Evolutionary conservation across 1,284 basidiomycete species (phyloP).

Genomic region (Malassezia sympodialis): DNA sequence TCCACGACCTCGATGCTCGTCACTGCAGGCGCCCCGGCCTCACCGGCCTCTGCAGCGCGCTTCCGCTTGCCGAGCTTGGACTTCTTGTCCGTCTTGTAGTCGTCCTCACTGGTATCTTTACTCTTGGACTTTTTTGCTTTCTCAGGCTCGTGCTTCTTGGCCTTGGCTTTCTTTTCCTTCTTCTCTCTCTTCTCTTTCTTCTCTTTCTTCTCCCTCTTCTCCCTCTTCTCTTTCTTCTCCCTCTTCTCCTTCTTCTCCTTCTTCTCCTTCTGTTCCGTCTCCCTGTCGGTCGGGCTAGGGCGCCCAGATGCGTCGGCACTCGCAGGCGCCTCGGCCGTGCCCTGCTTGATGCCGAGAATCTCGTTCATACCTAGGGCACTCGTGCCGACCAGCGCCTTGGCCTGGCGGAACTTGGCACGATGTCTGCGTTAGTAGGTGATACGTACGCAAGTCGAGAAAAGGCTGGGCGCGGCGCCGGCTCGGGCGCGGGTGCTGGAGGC

Average conservation of each 20-base stretch:
- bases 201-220: constrained; percentile 10
- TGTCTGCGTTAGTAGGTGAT: constrained; percentile 13
- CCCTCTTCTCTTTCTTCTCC: not conserved
- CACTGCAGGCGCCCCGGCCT: not conserved
- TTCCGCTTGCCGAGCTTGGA: constrained; percentile 10
- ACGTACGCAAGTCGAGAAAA: constrained; percentile 18
- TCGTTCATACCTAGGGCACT: constrained; percentile 38
- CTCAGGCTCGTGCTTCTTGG: not conserved
- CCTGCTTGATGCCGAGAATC: constrained; percentile 32
- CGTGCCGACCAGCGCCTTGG: constrained; percentile 36
- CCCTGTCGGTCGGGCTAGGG: not conserved
- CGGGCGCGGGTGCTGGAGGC: constrained; percentile 19
- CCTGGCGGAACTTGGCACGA: constrained; percentile 42
- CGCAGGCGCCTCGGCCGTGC: not conserved
- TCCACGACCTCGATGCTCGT: constrained; percentile 14
- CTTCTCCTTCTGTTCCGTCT: constrained; percentile 1
- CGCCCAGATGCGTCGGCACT: not conserved
- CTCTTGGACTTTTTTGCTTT: constrained; percentile 1
- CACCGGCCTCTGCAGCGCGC: not conserved
- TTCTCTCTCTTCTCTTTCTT: not conserved
- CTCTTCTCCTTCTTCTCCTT: constrained; percentile 1
- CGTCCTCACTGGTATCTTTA: not conserved
- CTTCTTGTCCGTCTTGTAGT: not conserved
- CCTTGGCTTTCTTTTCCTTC: not conserved
- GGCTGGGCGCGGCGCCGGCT: constrained; percentile 9